These are phyloP conservation scores for Leptodermis oblonga DNA, from an alignment of 257 asterid genomes.

Conservation along the genomic window DNA sequence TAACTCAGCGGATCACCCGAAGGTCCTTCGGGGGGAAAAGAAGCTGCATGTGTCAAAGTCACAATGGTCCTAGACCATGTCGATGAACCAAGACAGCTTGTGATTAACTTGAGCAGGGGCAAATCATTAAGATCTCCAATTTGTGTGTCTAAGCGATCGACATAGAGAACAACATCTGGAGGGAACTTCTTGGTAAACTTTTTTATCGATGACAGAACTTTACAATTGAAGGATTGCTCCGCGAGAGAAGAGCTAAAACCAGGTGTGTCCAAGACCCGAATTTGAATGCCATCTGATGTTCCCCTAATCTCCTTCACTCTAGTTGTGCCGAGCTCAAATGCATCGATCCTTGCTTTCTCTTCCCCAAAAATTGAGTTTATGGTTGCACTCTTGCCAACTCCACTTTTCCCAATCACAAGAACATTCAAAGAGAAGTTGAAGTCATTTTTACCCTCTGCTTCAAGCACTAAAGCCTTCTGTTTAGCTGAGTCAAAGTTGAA, in stretches of 20 bases:
- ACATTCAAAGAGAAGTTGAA: slow-evolving; percentile 38
- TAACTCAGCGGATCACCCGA: slow-evolving; percentile 44
- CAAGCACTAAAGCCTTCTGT: slow-evolving; percentile 37
- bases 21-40: slow-evolving; percentile 64
- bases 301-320: slow-evolving; percentile 50
- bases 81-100: slow-evolving; percentile 60
- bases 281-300: slow-evolving; percentile 42
- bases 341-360: slow-evolving; percentile 35
- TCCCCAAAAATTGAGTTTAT: slow-evolving; percentile 75
- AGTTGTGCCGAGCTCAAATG: slow-evolving; percentile 66
- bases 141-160: slow-evolving; percentile 66
- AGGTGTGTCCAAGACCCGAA: slow-evolving; percentile 79
- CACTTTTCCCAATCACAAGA: slow-evolving; percentile 81
- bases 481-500: slow-evolving; percentile 32
- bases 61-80: slow-evolving; percentile 56
- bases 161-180: slow-evolving; percentile 72
- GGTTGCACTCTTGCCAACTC: slow-evolving; percentile 96
- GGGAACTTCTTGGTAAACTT: slow-evolving; percentile 45
- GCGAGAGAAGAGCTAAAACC: slow-evolving; percentile 52
- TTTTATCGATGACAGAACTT: slow-evolving; percentile 48
- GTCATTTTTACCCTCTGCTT: slow-evolving; percentile 31
- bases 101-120: slow-evolving; percentile 45
- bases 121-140: slow-evolving; percentile 42
- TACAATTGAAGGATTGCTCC: slow-evolving; percentile 51
- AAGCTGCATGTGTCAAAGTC: slow-evolving; percentile 68